Conservation (phyloP, 352 stramenopile genomes). For the Thraustotheca clavata region DNA sequence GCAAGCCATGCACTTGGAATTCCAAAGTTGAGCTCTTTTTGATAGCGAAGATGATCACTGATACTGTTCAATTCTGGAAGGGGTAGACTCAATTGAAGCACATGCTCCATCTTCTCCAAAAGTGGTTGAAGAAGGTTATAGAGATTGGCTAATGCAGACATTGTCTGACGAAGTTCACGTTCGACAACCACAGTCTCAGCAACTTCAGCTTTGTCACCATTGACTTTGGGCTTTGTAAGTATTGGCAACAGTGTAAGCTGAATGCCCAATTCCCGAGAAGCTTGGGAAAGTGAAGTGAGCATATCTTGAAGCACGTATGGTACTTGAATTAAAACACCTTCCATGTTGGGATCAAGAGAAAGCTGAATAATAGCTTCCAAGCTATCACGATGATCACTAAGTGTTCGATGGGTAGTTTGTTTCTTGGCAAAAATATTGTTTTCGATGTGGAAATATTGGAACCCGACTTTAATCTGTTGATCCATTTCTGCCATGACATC, state of each 20-base stretch:
- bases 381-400: not conserved
- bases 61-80: slow-evolving; percentile 5
- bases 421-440: not conserved
- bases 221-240: slow-evolving; percentile 3
- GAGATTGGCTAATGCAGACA: not conserved
- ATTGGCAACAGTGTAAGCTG: slow-evolving; percentile 19
- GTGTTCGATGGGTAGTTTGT: not conserved
- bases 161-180: slow-evolving; percentile 2
- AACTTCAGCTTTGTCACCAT: not conserved
- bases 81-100: slow-evolving; percentile 12
- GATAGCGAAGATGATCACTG: not conserved
- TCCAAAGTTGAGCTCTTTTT: not conserved
- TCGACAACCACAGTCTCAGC: slow-evolving; percentile 2
- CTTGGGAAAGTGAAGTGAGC: not conserved
- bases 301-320: slow-evolving; percentile 3
- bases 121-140: slow-evolving; percentile 10
- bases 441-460: slow-evolving; percentile 1
- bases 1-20: slow-evolving; percentile 8
- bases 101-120: slow-evolving; percentile 17
- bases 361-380: not conserved
- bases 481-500: slow-evolving; percentile 3
- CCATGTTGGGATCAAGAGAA: not conserved
- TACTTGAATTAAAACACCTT: not conserved
- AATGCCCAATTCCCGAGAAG: slow-evolving; percentile 4
- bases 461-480: slow-evolving; percentile 3